Evolutionary conservation across 2,329 filamentous ascomycete genomes (phyloP).

Genomic region (Basipetospora sp.): DNA sequence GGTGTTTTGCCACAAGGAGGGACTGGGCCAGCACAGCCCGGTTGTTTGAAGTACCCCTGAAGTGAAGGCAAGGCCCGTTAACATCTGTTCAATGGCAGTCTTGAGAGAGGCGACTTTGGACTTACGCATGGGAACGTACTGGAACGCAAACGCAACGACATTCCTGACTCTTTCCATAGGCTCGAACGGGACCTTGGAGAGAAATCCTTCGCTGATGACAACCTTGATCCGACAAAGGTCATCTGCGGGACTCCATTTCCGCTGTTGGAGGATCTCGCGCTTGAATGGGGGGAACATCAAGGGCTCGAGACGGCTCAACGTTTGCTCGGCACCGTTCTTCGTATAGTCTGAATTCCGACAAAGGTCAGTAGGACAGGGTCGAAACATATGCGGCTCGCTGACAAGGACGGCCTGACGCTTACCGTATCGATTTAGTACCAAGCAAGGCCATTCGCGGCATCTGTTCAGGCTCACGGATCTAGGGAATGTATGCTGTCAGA

Average conservation of each 20-base stretch:
- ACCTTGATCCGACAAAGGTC: slow-evolving; percentile 62
- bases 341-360: slow-evolving; percentile 35
- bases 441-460: too few species aligned
- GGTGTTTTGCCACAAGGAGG: not conserved
- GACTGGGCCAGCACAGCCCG: not conserved
- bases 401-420: too few species aligned
- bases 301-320: too few species aligned
- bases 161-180: slow-evolving; percentile 57
- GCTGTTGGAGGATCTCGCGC: slow-evolving; percentile 51
- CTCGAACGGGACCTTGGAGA: slow-evolving; percentile 32
- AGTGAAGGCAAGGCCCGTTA: too few species aligned
- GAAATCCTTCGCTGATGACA: slow-evolving; percentile 59
- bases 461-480: too few species aligned
- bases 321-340: slow-evolving; percentile 43
- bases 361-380: too few species aligned
- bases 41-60: not conserved
- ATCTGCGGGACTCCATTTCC: slow-evolving; percentile 57
- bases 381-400: too few species aligned
- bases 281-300: slow-evolving; percentile 63
- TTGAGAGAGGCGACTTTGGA: slow-evolving; percentile 5
- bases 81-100: not conserved
- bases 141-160: slow-evolving; percentile 65
- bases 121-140: slow-evolving; percentile 65
- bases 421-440: too few species aligned
- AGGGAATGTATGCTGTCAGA: too few species aligned